Conservation (phyloP, 345 rosid genomes). For the Triadica sebifera region DNA sequence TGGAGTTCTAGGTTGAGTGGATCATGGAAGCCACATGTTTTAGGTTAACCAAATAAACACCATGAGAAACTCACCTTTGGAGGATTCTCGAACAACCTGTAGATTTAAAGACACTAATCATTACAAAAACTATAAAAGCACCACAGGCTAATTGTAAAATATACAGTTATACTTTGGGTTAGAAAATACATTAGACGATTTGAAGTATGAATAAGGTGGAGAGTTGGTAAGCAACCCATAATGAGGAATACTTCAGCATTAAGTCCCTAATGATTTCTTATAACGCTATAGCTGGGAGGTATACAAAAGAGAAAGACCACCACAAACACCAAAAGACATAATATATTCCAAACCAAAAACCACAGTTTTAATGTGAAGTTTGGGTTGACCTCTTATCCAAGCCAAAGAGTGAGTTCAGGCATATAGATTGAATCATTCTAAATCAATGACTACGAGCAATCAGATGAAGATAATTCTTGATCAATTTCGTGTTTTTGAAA, state of each 20-base stretch:
- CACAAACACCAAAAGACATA: neutral
- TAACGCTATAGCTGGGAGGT: too few species aligned
- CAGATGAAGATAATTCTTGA: too few species aligned
- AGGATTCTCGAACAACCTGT: constrained; percentile 81
- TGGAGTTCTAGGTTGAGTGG: neutral
- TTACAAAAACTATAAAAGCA: constrained; percentile 10
- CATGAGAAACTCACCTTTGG: constrained; percentile 50
- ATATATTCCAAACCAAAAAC: neutral
- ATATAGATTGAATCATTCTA: neutral
- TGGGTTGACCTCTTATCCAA: neutral
- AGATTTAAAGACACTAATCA: constrained; percentile 17
- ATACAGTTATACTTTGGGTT: neutral
- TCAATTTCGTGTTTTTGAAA: too few species aligned
- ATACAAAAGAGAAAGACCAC: neutral
- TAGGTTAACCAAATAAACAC: constrained; percentile 4
- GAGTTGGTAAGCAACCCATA: neutral
- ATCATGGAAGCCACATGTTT: neutral
- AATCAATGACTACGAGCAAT: neutral
- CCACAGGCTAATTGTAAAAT: constrained; percentile 3
- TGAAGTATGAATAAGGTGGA: neutral
- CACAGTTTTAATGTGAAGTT: neutral
- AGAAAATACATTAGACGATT: neutral
- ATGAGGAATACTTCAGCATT: neutral
- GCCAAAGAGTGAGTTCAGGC: neutral
- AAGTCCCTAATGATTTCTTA: neutral